These are phyloP conservation scores for Tranzscheliella williamsii DNA, from an alignment of 1,284 basidiomycete species.

Conservation along the genomic window DNA sequence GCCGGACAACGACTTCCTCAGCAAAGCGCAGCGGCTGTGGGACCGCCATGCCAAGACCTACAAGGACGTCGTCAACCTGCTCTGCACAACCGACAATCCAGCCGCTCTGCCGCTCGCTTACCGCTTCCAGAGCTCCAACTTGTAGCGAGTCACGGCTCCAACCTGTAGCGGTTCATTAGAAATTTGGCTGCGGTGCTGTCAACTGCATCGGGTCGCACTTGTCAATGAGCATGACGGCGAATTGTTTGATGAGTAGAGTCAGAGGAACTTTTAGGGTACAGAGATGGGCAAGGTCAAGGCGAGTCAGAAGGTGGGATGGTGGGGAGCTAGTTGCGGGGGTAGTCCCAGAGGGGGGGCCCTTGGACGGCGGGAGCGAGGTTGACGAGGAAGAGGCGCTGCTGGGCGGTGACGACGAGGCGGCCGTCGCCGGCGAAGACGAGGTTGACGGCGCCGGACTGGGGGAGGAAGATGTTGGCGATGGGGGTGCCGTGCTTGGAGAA, in stretches of 20 bases:
- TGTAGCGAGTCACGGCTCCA: no score
- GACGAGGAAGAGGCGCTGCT: slow-evolving; percentile 3
- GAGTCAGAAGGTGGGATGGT: no score
- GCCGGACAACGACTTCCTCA: slow-evolving; percentile 26
- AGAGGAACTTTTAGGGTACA: no score
- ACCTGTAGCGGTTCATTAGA: no score
- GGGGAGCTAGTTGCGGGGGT: neutral
- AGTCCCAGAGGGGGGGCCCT: slow-evolving; percentile 2
- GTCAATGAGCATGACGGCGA: no score
- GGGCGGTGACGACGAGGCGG: slow-evolving; percentile 2
- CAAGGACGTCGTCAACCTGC: slow-evolving; percentile 55
- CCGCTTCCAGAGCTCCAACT: slow-evolving; percentile 48
- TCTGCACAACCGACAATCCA: slow-evolving; percentile 59
- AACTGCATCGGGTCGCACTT: no score
- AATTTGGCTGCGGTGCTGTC: no score
- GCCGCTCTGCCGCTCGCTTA: slow-evolving; percentile 56
- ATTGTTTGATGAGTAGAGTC: no score
- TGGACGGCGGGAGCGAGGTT: neutral
- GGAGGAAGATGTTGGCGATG: slow-evolving; percentile 4
- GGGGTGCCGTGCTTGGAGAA: neutral
- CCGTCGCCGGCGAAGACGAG: slow-evolving; percentile 6
- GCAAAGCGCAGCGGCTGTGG: slow-evolving; percentile 49
- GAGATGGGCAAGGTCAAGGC: no score
- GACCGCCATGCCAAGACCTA: slow-evolving; percentile 50
- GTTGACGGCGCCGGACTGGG: slow-evolving; percentile 1